Evolutionary conservation across 768 basidiomycete species (phyloP).

Genomic region (Tricholoma sp.): DNA sequence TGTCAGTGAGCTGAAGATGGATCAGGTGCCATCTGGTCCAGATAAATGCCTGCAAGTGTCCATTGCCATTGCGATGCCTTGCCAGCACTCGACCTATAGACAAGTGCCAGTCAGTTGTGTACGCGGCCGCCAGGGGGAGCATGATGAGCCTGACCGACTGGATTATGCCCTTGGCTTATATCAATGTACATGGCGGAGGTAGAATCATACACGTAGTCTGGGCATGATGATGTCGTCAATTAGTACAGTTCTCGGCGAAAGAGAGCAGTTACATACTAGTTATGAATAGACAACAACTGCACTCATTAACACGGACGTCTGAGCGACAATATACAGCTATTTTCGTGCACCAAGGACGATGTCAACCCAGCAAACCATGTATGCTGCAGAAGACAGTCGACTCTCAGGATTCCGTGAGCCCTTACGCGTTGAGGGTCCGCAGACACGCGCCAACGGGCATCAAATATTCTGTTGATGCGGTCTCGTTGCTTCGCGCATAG

Average conservation of each 20-base stretch:
- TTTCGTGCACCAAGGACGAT: slow-evolving; percentile 27
- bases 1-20: background rate
- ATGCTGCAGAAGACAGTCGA: slow-evolving; percentile 46
- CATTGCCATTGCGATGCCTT: slow-evolving; percentile 16
- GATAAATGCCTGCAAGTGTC: slow-evolving; percentile 6
- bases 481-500: slow-evolving; percentile 36
- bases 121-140: slow-evolving; percentile 1
- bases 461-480: slow-evolving; percentile 37
- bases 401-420: slow-evolving; percentile 37
- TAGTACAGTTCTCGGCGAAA: background rate
- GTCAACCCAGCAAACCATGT: slow-evolving; percentile 51
- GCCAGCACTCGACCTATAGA: slow-evolving; percentile 1
- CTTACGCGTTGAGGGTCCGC: slow-evolving; percentile 29
- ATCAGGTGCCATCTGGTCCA: background rate
- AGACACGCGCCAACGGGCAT: slow-evolving; percentile 39
- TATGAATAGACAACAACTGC: background rate
- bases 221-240: background rate
- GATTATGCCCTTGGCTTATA: slow-evolving; percentile 32
- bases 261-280: background rate
- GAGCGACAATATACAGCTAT: slow-evolving; percentile 44
- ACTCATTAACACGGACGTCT: slow-evolving; percentile 21
- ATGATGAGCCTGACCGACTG: slow-evolving; percentile 13
- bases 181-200: slow-evolving; percentile 21
- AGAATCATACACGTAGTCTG: background rate
- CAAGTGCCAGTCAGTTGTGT: background rate